Percentiles rank a stretch among this genome's conserved stretches.
These are phyloP conservation scores for Ustilago crameri DNA, from an alignment of 1,284 basidiomycete species.

Conservation along the genomic window DNA sequence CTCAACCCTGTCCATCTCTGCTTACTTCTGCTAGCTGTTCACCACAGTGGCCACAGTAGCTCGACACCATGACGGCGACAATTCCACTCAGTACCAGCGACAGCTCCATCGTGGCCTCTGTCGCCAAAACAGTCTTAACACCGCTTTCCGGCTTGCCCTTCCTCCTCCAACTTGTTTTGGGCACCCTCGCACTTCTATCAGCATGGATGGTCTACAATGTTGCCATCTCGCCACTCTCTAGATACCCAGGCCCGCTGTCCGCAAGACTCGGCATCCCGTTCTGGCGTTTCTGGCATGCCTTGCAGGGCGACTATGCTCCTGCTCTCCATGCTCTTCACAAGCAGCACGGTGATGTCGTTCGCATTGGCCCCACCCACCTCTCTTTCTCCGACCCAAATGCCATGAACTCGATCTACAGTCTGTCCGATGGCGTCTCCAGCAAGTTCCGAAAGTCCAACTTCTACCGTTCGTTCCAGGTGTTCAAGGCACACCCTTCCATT, in stretches of 20 bases:
- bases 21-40: not conserved
- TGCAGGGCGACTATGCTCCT: conserved; percentile 45
- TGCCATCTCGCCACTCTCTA: conserved; percentile 43
- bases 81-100: conserved; percentile 9
- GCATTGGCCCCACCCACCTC: conserved; percentile 56
- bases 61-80: conserved; percentile 15
- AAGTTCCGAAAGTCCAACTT: conserved; percentile 55
- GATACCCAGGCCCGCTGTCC: conserved; percentile 47
- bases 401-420: conserved; percentile 55
- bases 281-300: conserved; percentile 50
- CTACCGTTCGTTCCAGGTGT: conserved; percentile 49
- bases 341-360: conserved; percentile 51
- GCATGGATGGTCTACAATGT: conserved; percentile 44
- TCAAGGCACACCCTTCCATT: conserved; percentile 49
- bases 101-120: conserved; percentile 23
- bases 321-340: conserved; percentile 39
- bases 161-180: conserved; percentile 15
- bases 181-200: conserved; percentile 3
- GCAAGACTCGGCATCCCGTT: conserved; percentile 49
- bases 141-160: conserved; percentile 20
- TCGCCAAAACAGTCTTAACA: conserved; percentile 17
- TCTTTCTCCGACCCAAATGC: conserved; percentile 50
- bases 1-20: conserved; percentile 10
- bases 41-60: conserved; percentile 2
- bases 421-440: conserved; percentile 40